Base-by-base conservation (phyloP, 164 flowering plant genomes). In the Litsea cubeba region DNA sequence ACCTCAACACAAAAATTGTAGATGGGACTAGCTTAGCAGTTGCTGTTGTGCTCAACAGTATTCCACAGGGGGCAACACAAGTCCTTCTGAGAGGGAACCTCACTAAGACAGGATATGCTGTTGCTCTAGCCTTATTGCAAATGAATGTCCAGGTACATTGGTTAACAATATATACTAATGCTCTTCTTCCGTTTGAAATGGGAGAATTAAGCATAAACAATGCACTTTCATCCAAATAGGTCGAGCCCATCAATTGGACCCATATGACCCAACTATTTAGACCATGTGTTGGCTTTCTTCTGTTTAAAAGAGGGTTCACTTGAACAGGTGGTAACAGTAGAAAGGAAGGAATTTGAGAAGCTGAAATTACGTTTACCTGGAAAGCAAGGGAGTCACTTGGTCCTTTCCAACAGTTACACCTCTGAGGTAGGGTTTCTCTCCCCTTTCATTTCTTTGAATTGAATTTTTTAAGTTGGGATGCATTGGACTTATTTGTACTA, bases 21-120 rank as follows among this genome's bases (percentile, higher is more conserved):
- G 97, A 91, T 79, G 97, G 97, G 1, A 88, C 87, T 69, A 84
- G 88, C 72, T 79, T 92, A 64, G 92, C 87, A 5, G 91, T 77
- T 11, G 95, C 92, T 6, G 74, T 85, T 15, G 87, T 88, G 32
- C 77, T 92, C 0, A 82, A 89, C 63, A 82, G 63, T 81, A 86
- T 92, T 62, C 97, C 93, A 0, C 75, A 83, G 70, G 89, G 83
- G 67, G 82, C 91, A 15, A 78, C 83, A 7, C 76, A 85, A 75
- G 91, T 94, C 3, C 78, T 87, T 18, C 70, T 88, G 14, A 76
- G 77, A 73, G 92, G 90, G 22, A 75, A 76, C 3, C 75, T 85
- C 18, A 70, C 83, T 1, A 88, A 86, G 77, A 77, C 89, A 68
- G 82, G 85, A 60, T 76, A 58, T 69, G 77, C 84, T 51, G 69